A percentile compares a stretch with the other conserved stretches of the same genome.
These are phyloP conservation scores for Venturia asperata DNA, from an alignment of 2,329 filamentous ascomycete genomes.

Conservation along the genomic window DNA sequence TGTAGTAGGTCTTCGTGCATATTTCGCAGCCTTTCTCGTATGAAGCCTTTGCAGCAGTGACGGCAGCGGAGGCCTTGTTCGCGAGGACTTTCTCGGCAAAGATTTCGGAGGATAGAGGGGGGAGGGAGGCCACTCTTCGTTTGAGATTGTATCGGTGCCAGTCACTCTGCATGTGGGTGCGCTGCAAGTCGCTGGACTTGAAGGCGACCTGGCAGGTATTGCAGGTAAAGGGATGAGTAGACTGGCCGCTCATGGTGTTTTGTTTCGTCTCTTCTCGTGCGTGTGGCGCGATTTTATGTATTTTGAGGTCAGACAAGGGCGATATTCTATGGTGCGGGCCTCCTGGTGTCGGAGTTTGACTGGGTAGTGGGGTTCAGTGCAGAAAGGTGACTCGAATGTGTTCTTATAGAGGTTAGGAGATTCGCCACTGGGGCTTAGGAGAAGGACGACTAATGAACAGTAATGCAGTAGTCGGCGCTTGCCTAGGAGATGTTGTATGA, in stretches of 20 bases:
- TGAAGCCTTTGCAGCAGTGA: conserved; percentile 78
- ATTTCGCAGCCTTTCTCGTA: conserved; percentile 77
- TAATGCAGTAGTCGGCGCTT: neutral
- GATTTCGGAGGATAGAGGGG: conserved; percentile 82
- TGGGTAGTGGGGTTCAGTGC: conserved; percentile 7
- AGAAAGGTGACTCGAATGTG: neutral
- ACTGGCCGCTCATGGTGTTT: conserved; percentile 13
- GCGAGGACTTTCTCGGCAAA: conserved; percentile 95
- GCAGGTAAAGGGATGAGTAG: conserved; percentile 81
- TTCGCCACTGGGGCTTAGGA: conserved; percentile 2
- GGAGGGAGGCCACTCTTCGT: conserved; percentile 81
- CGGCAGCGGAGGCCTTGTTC: conserved; percentile 75
- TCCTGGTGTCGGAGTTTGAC: neutral
- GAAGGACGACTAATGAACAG: neutral
- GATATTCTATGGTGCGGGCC: conserved; percentile 5
- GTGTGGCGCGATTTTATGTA: neutral
- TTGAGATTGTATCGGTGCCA: conserved; percentile 99
- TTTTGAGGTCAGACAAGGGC: neutral
- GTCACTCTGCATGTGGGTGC: conserved; percentile 94
- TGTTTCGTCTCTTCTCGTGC: neutral
- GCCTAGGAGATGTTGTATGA: neutral
- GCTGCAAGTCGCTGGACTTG: conserved; percentile 84
- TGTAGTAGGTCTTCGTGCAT: conserved; percentile 91
- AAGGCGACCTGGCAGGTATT: conserved; percentile 98
- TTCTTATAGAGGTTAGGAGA: neutral